Evolutionary conservation across 2,329 filamentous ascomycete species (phyloP), one percentile per base, ranked within the genome.

Genomic region (Macrophomina pseudophaseolina): DNA sequence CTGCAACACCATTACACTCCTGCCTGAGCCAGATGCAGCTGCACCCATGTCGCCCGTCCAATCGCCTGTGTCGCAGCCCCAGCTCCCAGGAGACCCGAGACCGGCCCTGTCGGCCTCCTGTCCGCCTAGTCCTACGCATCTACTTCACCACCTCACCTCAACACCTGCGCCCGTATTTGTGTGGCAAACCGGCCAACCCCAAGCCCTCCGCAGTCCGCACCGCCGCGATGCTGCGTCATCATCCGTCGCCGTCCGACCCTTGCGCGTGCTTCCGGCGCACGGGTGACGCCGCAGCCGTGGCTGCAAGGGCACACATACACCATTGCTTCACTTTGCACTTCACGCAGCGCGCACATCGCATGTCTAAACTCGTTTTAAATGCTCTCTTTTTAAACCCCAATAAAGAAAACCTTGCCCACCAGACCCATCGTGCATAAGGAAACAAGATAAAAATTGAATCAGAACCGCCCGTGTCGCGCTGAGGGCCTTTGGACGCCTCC

Each of bases 331-430:
- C 53, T 42, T 58, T 32, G 42, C 53, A 18, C 33, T 54, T 23
- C 32, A 38, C 32, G 40, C 44, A 12, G 28, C 38, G 42, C 56
- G 48, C 56, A 16, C 32, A 9, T 38, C 32, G 46, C 4, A 28
- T 62, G 42, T 62, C 58, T 62, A 62, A 65, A 56, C n/a, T 35
- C 38, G 30, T 46, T 65, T 54, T 65, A 54, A 52, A 64, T 56
- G 63, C 63, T 65, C 63, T 56, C 62, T 65, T 56, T 65, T 65
- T 35, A 56, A 52, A n/a, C 62, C 40, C 63, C 63, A 56, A 9
- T 33, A 44, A 42, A 65, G 23, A 51, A 54, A 65, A 65, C 35
- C 14, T 40, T 51, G 32, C 32, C 63, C 48, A 18, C 62, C 63
- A 33, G 40, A 56, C 44, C 63, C 63, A 51, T 56, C 63, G 38